Conservation (phyloP, 257 asterid species). For the Gynochthodes officinalis region DNA sequence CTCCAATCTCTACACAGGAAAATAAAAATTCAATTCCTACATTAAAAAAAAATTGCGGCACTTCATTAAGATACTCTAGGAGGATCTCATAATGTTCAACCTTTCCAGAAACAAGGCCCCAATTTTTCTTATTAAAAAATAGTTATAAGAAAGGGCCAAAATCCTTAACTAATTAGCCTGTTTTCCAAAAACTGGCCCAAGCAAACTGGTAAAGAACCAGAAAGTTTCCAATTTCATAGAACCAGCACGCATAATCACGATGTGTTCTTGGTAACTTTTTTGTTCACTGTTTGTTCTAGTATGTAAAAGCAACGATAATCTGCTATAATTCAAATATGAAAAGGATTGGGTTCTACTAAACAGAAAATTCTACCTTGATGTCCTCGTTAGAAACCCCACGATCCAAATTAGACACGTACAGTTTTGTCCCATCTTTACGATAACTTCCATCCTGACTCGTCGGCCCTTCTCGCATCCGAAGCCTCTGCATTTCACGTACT, state of each 20-base stretch:
- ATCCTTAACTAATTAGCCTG: background rate
- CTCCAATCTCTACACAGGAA: background rate
- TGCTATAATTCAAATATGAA: background rate
- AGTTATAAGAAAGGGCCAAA: background rate
- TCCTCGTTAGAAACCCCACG: conserved; percentile 42
- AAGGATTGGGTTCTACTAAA: background rate
- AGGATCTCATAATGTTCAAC: background rate
- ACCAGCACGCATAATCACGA: background rate
- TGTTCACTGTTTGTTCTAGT: background rate
- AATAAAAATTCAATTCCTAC: too few species aligned
- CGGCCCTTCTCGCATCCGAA: conserved; percentile 10
- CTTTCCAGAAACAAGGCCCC: background rate
- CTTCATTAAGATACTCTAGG: background rate
- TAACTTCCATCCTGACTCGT: conserved; percentile 10
- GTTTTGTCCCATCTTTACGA: conserved; percentile 33
- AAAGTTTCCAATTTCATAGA: background rate
- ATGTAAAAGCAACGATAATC: background rate
- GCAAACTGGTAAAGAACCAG: background rate
- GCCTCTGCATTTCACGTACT: conserved; percentile 11
- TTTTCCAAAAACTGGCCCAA: background rate
- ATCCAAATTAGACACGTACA: conserved; percentile 51
- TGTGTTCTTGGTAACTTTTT: too few species aligned
- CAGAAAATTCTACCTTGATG: conserved; percentile 32
- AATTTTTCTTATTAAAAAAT: too few species aligned
- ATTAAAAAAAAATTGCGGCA: too few species aligned